Conservation (phyloP, 768 basidiomycete genomes). For the Suillus paluster region DNA sequence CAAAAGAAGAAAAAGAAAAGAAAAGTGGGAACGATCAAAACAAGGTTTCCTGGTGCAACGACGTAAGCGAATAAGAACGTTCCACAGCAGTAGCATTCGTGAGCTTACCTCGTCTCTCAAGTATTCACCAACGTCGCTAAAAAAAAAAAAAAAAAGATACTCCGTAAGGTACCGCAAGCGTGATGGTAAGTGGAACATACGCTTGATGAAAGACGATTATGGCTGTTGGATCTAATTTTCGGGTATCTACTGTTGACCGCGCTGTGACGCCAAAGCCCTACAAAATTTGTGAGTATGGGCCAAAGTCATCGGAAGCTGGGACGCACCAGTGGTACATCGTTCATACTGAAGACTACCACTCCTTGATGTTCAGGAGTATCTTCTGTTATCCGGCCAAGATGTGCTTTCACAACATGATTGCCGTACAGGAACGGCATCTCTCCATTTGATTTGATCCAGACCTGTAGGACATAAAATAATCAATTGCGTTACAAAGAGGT, state of each 20-base stretch:
- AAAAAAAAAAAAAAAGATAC: too few species aligned
- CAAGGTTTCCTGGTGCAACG: constrained; percentile 65
- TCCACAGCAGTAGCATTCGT: not conserved
- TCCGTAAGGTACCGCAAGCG: constrained; percentile 1
- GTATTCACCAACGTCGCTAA: constrained; percentile 97
- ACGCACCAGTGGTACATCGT: constrained; percentile 86
- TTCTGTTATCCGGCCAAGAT: constrained; percentile 98
- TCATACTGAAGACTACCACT: constrained; percentile 96
- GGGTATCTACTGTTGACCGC: constrained; percentile 91
- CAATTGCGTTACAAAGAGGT: not conserved
- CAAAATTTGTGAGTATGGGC: constrained; percentile 13
- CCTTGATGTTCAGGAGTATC: constrained; percentile 99
- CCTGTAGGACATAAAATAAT: constrained; percentile 46
- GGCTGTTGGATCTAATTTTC: constrained; percentile 95
- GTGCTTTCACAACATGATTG: constrained; percentile 97
- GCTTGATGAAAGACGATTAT: constrained; percentile 99
- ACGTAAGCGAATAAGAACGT: constrained; percentile 19
- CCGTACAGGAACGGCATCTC: constrained; percentile 99
- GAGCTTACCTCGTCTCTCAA: constrained; percentile 86
- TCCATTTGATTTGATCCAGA: constrained; percentile 99
- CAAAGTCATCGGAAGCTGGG: not conserved
- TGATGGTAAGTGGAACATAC: constrained; percentile 42
- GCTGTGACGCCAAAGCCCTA: constrained; percentile 99
- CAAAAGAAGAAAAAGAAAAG: constrained; percentile 19
- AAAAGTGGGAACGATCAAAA: constrained; percentile 49